A percentile compares a stretch with the other conserved stretches of the same genome.
Conservation (phyloP, 495 filamentous ascomycete species). For the Trichodelitschia bisporula region DNA sequence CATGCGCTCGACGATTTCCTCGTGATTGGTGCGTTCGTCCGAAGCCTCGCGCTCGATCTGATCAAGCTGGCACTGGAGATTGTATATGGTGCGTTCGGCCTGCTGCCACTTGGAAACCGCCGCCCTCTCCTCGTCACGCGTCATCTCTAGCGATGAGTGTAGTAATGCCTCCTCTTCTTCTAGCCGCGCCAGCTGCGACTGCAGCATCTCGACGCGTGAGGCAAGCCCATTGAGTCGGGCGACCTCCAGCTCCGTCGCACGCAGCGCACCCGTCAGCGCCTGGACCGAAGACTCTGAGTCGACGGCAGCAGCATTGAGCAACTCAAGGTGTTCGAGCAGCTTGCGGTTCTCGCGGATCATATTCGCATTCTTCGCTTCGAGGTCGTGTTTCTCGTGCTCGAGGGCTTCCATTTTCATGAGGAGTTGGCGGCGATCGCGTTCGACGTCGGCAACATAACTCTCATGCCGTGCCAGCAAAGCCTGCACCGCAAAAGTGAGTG, state of each 20-base stretch:
- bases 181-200: slow-evolving; percentile 47
- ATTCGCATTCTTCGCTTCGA: slow-evolving; percentile 47
- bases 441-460: slow-evolving; percentile 71
- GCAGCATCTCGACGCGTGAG: slow-evolving; percentile 45
- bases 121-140: slow-evolving; percentile 44
- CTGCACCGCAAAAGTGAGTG: slow-evolving; percentile 58
- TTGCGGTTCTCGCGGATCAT: slow-evolving; percentile 56
- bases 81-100: slow-evolving; percentile 46
- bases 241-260: slow-evolving; percentile 51
- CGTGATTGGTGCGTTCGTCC: slow-evolving; percentile 61
- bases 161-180: slow-evolving; percentile 59
- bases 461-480: slow-evolving; percentile 80
- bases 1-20: slow-evolving; percentile 57
- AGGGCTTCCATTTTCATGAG: slow-evolving; percentile 43
- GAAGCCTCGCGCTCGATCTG: slow-evolving; percentile 64
- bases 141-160: slow-evolving; percentile 35
- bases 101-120: slow-evolving; percentile 61
- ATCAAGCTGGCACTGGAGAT: slow-evolving; percentile 69
- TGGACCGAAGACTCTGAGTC: slow-evolving; percentile 54
- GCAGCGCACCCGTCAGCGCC: slow-evolving; percentile 43
- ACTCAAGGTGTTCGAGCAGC: slow-evolving; percentile 60
- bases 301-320: slow-evolving; percentile 44
- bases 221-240: slow-evolving; percentile 48
- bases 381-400: slow-evolving; percentile 48
- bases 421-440: slow-evolving; percentile 52